Base-by-base conservation (phyloP, 225 moss, liverwort and hornwort species). In the Ulota crispa region DNA sequence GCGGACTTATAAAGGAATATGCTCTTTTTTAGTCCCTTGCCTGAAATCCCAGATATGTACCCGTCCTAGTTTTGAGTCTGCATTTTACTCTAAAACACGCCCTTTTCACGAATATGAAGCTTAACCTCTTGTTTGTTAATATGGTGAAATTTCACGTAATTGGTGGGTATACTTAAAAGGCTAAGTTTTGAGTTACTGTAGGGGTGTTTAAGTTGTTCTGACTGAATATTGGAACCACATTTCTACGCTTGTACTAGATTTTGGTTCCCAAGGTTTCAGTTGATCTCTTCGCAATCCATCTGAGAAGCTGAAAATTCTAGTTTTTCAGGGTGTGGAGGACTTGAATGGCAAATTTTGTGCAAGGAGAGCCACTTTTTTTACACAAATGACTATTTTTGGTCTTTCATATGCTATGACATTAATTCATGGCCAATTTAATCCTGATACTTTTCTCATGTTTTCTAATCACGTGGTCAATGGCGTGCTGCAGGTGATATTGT, bases 401-500 rank as follows among this genome's bases (percentile, higher is more conserved):
- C 19, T 64, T 31, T 32, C 63, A 32, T 7, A 19, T 19, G 31
- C 18, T 18, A 31, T 13, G 26, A 27, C 5, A 27, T n/a, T n/a
- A n/a, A n/a, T 27, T 63, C 18, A 19, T 32, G 32, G 19, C 8
- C 8, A 32, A 31, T 19, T 16, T 31, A 32, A 1, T 32, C 63
- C 8, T 64, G 18, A 18, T 31, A 16, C 4, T 64, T 31, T 30
- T 57, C n/a, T 10, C 57, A 11, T 4, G 3, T 16, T 54, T 27
- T 39, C 67, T 37, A 37, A 78, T 8, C 26, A 7, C 19, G 26
- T 36, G 15, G 9, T 37, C 52, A 20, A 8, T 55, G 37, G 18
- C 16, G 57, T 73, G n/a, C 63, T 92, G 87, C 88, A 94, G 96
- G 42, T 86, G 14, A 64, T 88, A 7, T 87, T 94, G 68, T 90